Conservation (phyloP, 805 yeast genomes). For the Pichia phayaonensis region DNA sequence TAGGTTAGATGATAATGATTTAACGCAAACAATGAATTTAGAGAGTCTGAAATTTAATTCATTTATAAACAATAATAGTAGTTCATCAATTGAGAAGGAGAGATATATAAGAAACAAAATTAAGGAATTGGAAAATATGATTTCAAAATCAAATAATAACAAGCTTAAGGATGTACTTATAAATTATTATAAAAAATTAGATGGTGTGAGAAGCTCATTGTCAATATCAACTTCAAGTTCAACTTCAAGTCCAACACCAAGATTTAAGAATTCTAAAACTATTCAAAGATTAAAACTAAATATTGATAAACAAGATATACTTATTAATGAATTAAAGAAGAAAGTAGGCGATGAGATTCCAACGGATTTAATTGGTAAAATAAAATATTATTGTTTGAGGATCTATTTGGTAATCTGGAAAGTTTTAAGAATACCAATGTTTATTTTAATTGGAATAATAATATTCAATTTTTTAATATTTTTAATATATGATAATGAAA, state of each 20-base stretch:
- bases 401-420: background rate
- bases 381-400: background rate
- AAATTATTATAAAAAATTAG: slow-evolving; percentile 2
- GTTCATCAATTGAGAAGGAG: background rate
- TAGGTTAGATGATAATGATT: slow-evolving; percentile 1
- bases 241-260: background rate
- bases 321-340: slow-evolving; percentile 10
- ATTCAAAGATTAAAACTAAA: slow-evolving; percentile 3
- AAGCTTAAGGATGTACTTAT: slow-evolving; percentile 8
- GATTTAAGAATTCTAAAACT: background rate
- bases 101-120: background rate
- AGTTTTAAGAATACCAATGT: background rate
- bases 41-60: slow-evolving; percentile 6
- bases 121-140: background rate
- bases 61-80: background rate
- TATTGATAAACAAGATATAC: slow-evolving; percentile 14
- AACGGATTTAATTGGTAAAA: background rate
- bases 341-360: slow-evolving; percentile 7
- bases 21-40: slow-evolving; percentile 4
- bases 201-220: background rate
- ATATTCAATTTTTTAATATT: background rate
- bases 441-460: background rate
- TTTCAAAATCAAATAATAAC: background rate
- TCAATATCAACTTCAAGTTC: background rate
- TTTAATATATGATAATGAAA: background rate